Evolutionary conservation across 2,329 filamentous ascomycete species (phyloP), one percentile per base, ranked within the genome.

Genomic region (Diplocarpon rosae): DNA sequence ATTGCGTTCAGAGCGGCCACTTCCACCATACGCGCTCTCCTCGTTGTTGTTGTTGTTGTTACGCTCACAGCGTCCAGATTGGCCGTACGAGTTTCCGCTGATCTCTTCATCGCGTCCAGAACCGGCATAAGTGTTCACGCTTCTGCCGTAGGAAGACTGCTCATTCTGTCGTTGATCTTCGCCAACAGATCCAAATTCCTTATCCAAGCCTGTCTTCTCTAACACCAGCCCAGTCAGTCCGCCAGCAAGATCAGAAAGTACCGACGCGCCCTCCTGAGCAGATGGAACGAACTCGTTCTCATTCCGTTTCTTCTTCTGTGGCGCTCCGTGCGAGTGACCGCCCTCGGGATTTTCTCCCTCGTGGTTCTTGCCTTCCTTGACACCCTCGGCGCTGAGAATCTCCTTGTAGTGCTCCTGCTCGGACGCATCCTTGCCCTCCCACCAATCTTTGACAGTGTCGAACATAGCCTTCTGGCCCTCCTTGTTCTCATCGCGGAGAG

Each of bases 401-500:
- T 72, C 66, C 43, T 85, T 80, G 53, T 90, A 78, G 24, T 78
- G 75, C 12, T 83, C 69, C 53, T 76, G 74, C 45, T 78, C 76
- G 29, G 66, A 62, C 6, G 81, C 74, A 42, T 68, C 68, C 66
- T 85, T 77, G 45, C 75, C 67, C 34, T 68, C 62, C 87, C 87
- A 94, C 88, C 88, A 95, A 52, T 82, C 69, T 63, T 83, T 69
- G 9, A 95, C 79, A 13, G 78, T 78, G n/a, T 69, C 63, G 65
- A 87, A 94, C 78, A 93, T 88, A 55, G 78, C 67, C 20, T 69
- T 63, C 42, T 86, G 83, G 39, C 80, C 83, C 55, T 86, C 81
- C 24, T 77, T 69, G 42, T 81, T 83, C 61, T 73, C 67, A 12
- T 78, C 66, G 47, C 82, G 79, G 55, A 87, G 78, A 32, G 85